A percentile compares a stretch with the other conserved stretches of the same genome.
Evolutionary conservation across 163 green algal genomes (phyloP).

Genomic region (Scenedesmus sp.): DNA sequence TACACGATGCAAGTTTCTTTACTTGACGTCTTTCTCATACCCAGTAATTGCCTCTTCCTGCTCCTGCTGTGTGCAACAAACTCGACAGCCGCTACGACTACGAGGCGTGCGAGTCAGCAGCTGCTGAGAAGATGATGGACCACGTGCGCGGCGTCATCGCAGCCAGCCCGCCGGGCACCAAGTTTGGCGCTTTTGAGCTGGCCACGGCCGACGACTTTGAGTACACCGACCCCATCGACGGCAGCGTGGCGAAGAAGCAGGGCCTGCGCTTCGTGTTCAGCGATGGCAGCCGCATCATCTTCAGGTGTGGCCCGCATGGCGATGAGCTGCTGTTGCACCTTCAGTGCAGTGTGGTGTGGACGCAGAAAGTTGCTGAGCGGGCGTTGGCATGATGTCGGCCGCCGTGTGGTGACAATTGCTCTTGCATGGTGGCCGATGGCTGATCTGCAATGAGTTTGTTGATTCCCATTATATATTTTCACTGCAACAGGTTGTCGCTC

Average conservation of each 20-base stretch:
- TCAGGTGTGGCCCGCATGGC: conserved; percentile 73
- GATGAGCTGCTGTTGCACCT: no score
- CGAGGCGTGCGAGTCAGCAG: conserved; percentile 88
- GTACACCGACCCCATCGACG: conserved; percentile 99
- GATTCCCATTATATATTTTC: no score
- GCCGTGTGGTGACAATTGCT: no score
- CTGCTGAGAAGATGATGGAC: conserved; percentile 91
- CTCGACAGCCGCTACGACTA: conserved; percentile 96
- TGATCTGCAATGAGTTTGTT: no score
- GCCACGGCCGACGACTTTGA: conserved; percentile 94
- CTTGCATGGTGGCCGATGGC: no score
- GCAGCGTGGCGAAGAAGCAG: conserved; percentile 94
- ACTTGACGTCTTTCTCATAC: neutral
- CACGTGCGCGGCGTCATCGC: conserved; percentile 87
- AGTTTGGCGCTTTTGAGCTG: conserved; percentile 91
- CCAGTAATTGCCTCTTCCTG: no score
- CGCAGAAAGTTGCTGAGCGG: no score
- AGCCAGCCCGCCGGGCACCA: conserved; percentile 75
- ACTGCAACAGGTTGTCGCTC: no score
- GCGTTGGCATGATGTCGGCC: no score
- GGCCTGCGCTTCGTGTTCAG: conserved; percentile 97
- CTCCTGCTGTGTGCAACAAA: neutral
- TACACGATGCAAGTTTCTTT: no score
- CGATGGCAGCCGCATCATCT: conserved; percentile 97
- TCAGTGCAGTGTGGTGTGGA: no score